phyloP scores from a whole-genome alignment of 2,329 filamentous ascomycete species.

The Sporothrix dimorphospora region DNA sequence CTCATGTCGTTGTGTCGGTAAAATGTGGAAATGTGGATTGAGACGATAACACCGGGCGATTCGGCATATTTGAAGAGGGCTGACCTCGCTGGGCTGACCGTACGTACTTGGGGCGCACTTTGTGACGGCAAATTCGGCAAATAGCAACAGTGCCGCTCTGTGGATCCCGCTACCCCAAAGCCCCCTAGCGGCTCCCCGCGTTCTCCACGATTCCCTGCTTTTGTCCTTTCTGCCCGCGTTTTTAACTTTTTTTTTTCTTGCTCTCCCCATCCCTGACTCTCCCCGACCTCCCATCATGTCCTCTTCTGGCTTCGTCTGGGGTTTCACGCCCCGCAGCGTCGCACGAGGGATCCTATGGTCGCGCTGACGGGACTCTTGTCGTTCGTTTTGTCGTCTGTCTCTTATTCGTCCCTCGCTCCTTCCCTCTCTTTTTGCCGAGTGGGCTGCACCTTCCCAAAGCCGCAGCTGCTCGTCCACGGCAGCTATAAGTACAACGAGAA shows the following conservation, averaged over 20 bases:
- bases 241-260: neutral
- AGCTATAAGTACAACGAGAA: constrained; percentile 3
- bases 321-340: neutral
- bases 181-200: constrained; percentile 15
- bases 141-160: neutral
- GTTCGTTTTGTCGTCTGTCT: neutral
- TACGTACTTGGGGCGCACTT: neutral
- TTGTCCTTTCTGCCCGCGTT: neutral
- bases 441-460: constrained; percentile 1
- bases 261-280: neutral
- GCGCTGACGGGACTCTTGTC: neutral
- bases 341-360: neutral
- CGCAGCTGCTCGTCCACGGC: neutral
- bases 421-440: constrained; percentile 6
- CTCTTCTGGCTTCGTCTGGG: neutral
- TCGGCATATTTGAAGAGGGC: constrained; percentile 8
- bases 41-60: neutral
- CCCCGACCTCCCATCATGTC: neutral
- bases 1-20: neutral
- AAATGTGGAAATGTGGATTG: neutral
- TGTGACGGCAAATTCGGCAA: constrained; percentile 19
- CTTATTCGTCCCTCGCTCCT: neutral
- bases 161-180: constrained; percentile 2
- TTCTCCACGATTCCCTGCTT: constrained; percentile 19
- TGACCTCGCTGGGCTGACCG: neutral